Percentiles rank a stretch among this genome's conserved stretches.
These are phyloP conservation scores for Leccinum subspadiceum DNA, from an alignment of 1,284 basidiomycete species.

Conservation along the genomic window DNA sequence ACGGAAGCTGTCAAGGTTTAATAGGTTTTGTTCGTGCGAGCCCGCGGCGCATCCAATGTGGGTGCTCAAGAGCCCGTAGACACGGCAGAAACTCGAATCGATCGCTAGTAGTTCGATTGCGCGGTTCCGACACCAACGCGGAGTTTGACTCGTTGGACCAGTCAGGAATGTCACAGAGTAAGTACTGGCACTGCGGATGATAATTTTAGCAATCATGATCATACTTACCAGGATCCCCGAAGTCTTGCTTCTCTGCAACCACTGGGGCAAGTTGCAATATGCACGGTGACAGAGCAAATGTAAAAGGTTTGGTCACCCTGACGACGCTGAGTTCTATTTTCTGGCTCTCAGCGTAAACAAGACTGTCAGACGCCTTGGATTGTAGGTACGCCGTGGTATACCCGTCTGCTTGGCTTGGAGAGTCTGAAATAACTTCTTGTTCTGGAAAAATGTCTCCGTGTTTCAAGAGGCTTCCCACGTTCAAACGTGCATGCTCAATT, in stretches of 20 bases:
- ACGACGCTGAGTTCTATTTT: neutral
- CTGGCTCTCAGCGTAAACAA: neutral
- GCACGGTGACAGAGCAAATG: neutral
- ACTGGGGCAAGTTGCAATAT: neutral
- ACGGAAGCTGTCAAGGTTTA: neutral
- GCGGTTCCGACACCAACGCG: neutral
- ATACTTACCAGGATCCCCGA: neutral
- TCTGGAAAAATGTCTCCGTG: neutral
- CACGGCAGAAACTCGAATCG: neutral
- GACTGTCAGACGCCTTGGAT: neutral
- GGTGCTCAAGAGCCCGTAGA: neutral
- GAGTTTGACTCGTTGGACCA: neutral
- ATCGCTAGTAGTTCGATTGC: neutral
- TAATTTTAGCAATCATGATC: neutral
- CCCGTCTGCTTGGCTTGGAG: neutral
- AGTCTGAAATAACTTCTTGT: neutral
- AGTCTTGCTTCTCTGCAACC: neutral
- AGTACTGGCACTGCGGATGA: neutral
- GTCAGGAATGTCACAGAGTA: too few species aligned
- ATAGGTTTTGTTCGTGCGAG: neutral
- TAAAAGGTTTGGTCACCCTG: neutral
- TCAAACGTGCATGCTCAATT: neutral
- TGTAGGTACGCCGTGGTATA: neutral
- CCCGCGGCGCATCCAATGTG: neutral
- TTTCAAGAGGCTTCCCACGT: neutral